phyloP scores from a whole-genome alignment of 225 moss, liverwort and hornwort species.

The Takakia lepidozioides region DNA sequence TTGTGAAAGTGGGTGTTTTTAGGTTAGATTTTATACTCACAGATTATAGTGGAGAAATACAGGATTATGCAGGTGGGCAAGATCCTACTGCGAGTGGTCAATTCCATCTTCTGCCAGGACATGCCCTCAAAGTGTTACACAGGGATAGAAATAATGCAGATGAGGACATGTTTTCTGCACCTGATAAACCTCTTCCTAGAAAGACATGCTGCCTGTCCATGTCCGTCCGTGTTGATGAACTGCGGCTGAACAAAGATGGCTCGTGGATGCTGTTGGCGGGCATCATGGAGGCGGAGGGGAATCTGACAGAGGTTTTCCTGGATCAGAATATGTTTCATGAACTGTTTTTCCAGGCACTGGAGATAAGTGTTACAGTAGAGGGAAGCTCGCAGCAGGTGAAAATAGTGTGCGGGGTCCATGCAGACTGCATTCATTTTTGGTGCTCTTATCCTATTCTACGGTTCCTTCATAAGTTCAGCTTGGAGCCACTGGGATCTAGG shows the following conservation, averaged over 20 bases:
- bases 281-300: conserved; percentile 58
- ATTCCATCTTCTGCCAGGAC: too few species aligned
- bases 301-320: conserved; percentile 40
- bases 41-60: conserved; percentile 37
- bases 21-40: conserved; percentile 51
- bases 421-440: conserved; percentile 64
- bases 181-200: conserved; percentile 20
- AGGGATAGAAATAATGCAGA: conserved; percentile 29
- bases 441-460: conserved; percentile 68
- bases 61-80: conserved; percentile 15
- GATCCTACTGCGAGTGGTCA: too few species aligned
- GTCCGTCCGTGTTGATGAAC: conserved; percentile 61
- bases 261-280: conserved; percentile 63
- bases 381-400: conserved; percentile 48
- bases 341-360: conserved; percentile 52
- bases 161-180: conserved; percentile 12
- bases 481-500: conserved; percentile 46
- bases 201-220: conserved; percentile 55
- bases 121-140: too few species aligned
- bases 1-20: conserved; percentile 50
- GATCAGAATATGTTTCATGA: conserved; percentile 51
- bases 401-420: conserved; percentile 40
- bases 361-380: conserved; percentile 43
- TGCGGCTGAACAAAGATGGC: conserved; percentile 57
- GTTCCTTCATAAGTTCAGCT: conserved; percentile 63